Evolutionary conservation across 106 monocot species (phyloP), one percentile per base, ranked within the genome.

Genomic region (Phalaenopsis equestris): DNA sequence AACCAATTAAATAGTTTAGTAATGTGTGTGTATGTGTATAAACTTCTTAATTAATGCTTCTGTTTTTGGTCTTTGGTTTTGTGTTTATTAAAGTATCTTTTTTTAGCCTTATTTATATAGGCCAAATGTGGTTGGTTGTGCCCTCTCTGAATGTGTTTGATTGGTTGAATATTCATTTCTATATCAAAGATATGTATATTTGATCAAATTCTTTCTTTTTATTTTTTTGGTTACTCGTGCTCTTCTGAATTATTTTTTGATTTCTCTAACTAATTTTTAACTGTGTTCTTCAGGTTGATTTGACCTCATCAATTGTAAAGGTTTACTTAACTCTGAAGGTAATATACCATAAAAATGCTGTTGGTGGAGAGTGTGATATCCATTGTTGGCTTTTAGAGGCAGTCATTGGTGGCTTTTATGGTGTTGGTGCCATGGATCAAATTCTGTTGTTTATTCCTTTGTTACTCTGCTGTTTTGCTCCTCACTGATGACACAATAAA

Each of bases 301-400:
- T 94, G 84, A 90, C 90, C 24, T 88, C 90, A 55, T 77, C 88
- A 3, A 87, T 90, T 77, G 81, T 87, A 15, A 90, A 87, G 80
- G 88, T 72, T 77, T 87, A 76, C 80, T 77, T 90, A 24, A 88
- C 87, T 82, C 41, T 94, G 47, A 88, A 91, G 94, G 94, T 94
- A 81, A 72, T 56, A 39, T 43, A 46, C 43, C 6, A 39, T 43
- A 12, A 23, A 55, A 48, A 24, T 77, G 5, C 24, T 37, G 77
- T 55, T 55, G 4, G 55, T 45, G 74, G 39, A 68, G 68, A 70
- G 38, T 38, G 70, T 38, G 70, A 8, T 8, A 61, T 36, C 14
- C 37, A 70, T 70, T 70, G 70, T 39, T 39, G 39, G 24, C 38
- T 38, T 39, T 14, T 3, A 14, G 12, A 68, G 37, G 24, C 39